These are phyloP conservation scores for Pichia sp. DNA, from an alignment of 1,139 yeast genomes.

Conservation along the genomic window DNA sequence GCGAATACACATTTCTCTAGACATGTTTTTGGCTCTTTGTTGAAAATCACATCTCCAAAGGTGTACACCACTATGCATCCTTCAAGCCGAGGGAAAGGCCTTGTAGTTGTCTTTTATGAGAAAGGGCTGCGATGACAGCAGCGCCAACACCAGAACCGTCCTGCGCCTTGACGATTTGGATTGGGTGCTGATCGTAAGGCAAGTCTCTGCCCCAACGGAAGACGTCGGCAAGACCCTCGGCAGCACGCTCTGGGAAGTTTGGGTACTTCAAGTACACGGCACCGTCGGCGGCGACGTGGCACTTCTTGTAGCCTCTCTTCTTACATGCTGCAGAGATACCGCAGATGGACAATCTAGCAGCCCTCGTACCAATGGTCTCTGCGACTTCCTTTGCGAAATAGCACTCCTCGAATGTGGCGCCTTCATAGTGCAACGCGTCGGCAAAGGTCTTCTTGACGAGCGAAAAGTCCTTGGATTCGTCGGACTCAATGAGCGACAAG, in stretches of 20 bases:
- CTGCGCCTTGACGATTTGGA: constrained; percentile 83
- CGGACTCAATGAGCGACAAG: constrained; percentile 85
- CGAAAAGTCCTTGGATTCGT: constrained; percentile 80
- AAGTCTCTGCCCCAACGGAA: constrained; percentile 66
- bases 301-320: constrained; percentile 73
- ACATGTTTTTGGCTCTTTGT: too few relatives aligned
- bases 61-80: neutral
- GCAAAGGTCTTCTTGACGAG: constrained; percentile 71
- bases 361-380: constrained; percentile 86
- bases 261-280: constrained; percentile 94
- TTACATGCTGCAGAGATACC: constrained; percentile 95
- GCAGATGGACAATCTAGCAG: constrained; percentile 91
- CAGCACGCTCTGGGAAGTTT: constrained; percentile 87
- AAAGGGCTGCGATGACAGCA: constrained; percentile 93
- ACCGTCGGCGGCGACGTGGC: constrained; percentile 98
- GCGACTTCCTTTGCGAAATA: constrained; percentile 77
- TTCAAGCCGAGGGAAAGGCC: constrained; percentile 73
- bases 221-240: constrained; percentile 84
- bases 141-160: constrained; percentile 99
- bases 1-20: too few relatives aligned
- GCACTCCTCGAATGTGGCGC: constrained; percentile 78
- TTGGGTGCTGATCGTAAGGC: constrained; percentile 59
- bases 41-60: too few relatives aligned
- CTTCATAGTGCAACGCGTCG: constrained; percentile 47
- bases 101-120: constrained; percentile 67